Evolutionary conservation across 1,284 basidiomycete species (phyloP), one percentile per base, ranked within the genome.

Genomic region (Athelia sp.): DNA sequence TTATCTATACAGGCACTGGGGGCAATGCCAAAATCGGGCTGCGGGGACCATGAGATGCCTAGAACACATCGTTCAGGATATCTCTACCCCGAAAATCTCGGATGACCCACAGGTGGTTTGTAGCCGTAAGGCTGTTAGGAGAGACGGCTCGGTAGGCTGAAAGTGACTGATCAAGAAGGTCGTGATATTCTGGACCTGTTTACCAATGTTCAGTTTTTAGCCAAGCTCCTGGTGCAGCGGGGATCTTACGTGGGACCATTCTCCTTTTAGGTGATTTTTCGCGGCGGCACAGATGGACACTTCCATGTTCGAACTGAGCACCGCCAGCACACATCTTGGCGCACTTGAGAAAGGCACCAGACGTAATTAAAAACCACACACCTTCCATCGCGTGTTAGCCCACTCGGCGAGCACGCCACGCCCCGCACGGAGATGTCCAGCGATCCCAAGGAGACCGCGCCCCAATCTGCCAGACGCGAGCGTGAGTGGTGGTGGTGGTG

Each of bases 1-100:
- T 79, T 86, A 56, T 96, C 87, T 2, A 88, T 56, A 13, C 75
- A 67, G 0, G 84, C 79, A 3, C 74, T 70, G 3, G 83, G 83
- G n/a, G 56, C 59, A 11, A 77, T 53, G 13, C 71, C 71, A 63
- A 84, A 87, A 49, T 77, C 64, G 3, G 78, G 68, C 58, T 84
- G 81, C 19, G 63, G 52, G 2, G 86, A 82, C 87, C 87, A 90
- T 13, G 73, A 66, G 36, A 87, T 75, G 58, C 81, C 86, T 89
- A 54, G 8, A 18, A 18, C 6, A 47, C 43, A 32, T 0, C 43
- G 23, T 0, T 9, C 31, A 43, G 22, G 23, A 45, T 26, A 35
- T 54, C n/a, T 24, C 47, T 32, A 49, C 4, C n/a, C 9, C 8
- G 19, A 17, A 35, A 29, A 4, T 47, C 14, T 15, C 48, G 21